phyloP scores from a whole-genome alignment of 1,284 basidiomycete species.

The Fomitopsis betulina region DNA sequence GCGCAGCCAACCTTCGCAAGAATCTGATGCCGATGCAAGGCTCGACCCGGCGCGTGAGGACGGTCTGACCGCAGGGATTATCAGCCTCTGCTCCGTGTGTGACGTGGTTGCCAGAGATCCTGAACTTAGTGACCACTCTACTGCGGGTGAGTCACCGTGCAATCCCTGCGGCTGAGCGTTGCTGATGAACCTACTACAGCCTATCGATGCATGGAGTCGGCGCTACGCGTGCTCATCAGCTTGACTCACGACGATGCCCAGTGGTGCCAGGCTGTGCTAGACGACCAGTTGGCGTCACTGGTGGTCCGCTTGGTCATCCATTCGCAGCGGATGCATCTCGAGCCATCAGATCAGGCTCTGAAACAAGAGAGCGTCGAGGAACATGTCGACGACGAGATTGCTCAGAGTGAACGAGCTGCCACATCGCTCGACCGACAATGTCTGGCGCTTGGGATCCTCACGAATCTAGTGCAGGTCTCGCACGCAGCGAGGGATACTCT shows the following conservation, averaged over 20 bases:
- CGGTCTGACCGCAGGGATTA: constrained; percentile 33
- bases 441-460: constrained; percentile 64
- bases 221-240: constrained; percentile 63
- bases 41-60: constrained; percentile 21
- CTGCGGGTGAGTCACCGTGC: constrained; percentile 12
- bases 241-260: constrained; percentile 54
- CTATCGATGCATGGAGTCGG: constrained; percentile 47
- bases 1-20: constrained; percentile 16
- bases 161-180: not conserved
- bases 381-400: constrained; percentile 15
- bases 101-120: constrained; percentile 27
- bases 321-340: constrained; percentile 25
- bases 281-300: constrained; percentile 38
- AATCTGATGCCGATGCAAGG: constrained; percentile 7
- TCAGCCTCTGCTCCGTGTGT: constrained; percentile 42
- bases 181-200: constrained; percentile 23
- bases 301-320: constrained; percentile 41
- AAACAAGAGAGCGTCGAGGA: constrained; percentile 12
- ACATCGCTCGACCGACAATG: constrained; percentile 58
- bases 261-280: constrained; percentile 49
- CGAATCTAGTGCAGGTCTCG: constrained; percentile 64
- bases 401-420: constrained; percentile 26
- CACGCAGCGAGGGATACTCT: constrained; percentile 40
- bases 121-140: constrained; percentile 13
- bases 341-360: not conserved